Conservation (phyloP, 2,329 filamentous ascomycete genomes). For the Colletotrichum incanum region DNA sequence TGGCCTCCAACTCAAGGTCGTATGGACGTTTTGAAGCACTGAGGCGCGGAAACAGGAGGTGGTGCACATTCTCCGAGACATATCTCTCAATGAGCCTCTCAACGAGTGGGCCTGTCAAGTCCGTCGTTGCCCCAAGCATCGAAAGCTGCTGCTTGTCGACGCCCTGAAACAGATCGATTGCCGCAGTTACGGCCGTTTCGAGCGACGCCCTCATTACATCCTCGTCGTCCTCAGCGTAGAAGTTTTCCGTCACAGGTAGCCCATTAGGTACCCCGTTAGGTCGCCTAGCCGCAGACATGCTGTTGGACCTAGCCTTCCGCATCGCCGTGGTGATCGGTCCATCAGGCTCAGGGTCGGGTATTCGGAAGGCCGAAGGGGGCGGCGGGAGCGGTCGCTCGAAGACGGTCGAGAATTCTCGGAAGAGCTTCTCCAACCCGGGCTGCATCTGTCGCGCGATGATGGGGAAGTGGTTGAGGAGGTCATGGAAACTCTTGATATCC, state of each 20-base stretch:
- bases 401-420: conserved; percentile 88
- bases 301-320: conserved; percentile 70
- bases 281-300: conserved; percentile 54
- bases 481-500: conserved; percentile 91
- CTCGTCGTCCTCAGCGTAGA: conserved; percentile 91
- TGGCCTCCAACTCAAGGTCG: conserved; percentile 89
- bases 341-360: conserved; percentile 72
- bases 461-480: conserved; percentile 91
- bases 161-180: conserved; percentile 94
- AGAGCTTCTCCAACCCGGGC: conserved; percentile 87
- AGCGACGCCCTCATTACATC: conserved; percentile 89
- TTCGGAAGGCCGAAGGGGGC: conserved; percentile 74
- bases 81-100: conserved; percentile 97
- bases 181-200: conserved; percentile 92
- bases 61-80: conserved; percentile 92
- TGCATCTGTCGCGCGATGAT: conserved; percentile 98
- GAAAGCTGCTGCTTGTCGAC: conserved; percentile 97
- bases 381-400: conserved; percentile 89
- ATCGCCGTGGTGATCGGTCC: conserved; percentile 70
- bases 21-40: conserved; percentile 84
- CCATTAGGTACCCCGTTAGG: conserved; percentile 53
- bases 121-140: conserved; percentile 90
- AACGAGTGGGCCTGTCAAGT: conserved; percentile 91
- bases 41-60: conserved; percentile 87
- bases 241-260: conserved; percentile 71